Conservation (phyloP, 208 protist species). For the Acanthamoeba royreba region DNA sequence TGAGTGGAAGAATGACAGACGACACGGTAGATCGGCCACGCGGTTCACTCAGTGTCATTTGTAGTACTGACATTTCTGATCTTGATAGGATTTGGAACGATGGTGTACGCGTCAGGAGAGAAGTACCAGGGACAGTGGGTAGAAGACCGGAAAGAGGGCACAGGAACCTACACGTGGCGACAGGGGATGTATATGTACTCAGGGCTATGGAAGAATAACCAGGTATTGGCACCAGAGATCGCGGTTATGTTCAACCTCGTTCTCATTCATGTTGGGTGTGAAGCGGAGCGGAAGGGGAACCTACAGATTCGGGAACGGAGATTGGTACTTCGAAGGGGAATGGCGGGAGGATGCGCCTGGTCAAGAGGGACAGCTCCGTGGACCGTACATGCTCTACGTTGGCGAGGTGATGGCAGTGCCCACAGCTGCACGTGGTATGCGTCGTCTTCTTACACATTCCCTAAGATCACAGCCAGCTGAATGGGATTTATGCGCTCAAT, state of each 20-base stretch:
- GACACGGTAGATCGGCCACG: neutral
- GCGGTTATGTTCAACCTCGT: neutral
- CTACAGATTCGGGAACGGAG: neutral
- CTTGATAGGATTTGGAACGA: neutral
- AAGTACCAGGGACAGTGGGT: constrained; percentile 36
- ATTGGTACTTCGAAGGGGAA: neutral
- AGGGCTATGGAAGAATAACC: neutral
- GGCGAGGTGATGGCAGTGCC: neutral
- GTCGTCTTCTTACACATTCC: neutral
- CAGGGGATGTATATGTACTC: constrained; percentile 3
- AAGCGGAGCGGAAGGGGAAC: neutral
- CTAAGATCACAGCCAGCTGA: neutral
- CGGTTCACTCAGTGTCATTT: neutral
- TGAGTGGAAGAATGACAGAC: constrained; percentile 19
- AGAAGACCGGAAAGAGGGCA: neutral
- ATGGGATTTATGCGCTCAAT: neutral
- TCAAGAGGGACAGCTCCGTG: neutral
- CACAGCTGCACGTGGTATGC: neutral
- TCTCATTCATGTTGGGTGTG: neutral
- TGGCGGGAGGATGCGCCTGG: constrained; percentile 1
- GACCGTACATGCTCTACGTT: neutral
- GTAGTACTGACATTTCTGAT: neutral
- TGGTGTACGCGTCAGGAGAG: constrained; percentile 2
- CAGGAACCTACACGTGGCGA: neutral
- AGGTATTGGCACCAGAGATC: neutral